Evolutionary conservation across 208 protist species (phyloP), one percentile per base, ranked within the genome.

Genomic region (Trypanosoma caninum): DNA sequence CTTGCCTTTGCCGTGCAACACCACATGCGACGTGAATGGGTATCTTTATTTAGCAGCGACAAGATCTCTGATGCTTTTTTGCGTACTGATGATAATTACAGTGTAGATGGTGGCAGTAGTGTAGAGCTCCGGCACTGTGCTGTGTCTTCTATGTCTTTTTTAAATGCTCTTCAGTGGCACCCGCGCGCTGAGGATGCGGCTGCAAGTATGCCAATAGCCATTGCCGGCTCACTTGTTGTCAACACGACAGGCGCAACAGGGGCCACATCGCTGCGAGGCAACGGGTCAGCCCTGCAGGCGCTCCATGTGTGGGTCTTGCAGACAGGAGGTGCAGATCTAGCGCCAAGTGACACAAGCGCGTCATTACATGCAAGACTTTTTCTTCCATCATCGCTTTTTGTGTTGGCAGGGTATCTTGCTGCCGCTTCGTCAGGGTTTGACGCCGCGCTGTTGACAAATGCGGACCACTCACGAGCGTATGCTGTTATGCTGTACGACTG

Each of bases 241-340:
- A 53, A 58, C 40, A 40, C 44, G 2, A 18, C 69, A 33, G 33
- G 59, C 1, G 7, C 10, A 58, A 28, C 31, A 28, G 23, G 25
- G 20, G 13, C 28, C 2, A 14, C 14, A 22, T n/a, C 25, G 53
- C 11, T 31, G 55, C 6, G 2, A 18, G 53, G 38, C 33, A 14
- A 10, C 28, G 63, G 52, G 4, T 14, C 33, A 38, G 59, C 7
- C 37, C 57, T 89, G 50, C 59, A 76, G 20, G 82, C 78, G 41
- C 68, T 84, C 23, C 83, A 90, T 61, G 83, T 90, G 10, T 90
- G 83, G 80, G 72, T 90, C 6, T 30, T 90, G 44, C 38, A 70
- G 31, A 40, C 47, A 0, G 56, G 50, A 5, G 9, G 33, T 30
- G 27, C 28, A 18, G 30, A 18, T 10, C 13, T 40, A 14, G n/a